phyloP scores from a whole-genome alignment of 2,329 filamentous ascomycete genomes.

The Arthrobotrys sinensis region DNA sequence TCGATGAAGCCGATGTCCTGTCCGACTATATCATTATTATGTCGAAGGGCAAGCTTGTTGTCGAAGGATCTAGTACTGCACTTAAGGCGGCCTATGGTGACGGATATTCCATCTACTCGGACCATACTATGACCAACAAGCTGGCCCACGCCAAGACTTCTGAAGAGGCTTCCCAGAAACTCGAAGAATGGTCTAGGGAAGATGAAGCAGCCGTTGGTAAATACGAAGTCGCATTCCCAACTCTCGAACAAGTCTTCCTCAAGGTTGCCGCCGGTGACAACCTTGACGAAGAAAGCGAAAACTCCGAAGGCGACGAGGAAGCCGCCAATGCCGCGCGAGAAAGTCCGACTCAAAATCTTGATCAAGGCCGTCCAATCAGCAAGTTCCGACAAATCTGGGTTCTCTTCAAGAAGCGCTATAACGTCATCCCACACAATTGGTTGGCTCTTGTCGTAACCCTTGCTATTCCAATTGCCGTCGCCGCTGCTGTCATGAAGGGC shows the following conservation, averaged over 20 bases:
- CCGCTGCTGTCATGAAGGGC: conserved; percentile 69
- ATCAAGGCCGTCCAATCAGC: conserved; percentile 79
- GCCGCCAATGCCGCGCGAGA: conserved; percentile 66
- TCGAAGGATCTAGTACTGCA: conserved; percentile 86
- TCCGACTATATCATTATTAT: conserved; percentile 91
- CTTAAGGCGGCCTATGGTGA: conserved; percentile 86
- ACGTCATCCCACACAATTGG: conserved; percentile 83
- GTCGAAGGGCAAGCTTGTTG: conserved; percentile 85
- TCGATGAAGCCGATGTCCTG: conserved; percentile 91
- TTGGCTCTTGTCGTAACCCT: conserved; percentile 82
- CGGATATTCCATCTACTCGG: conserved; percentile 85
- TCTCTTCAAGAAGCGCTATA: conserved; percentile 83
- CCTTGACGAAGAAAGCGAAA: conserved; percentile 50
- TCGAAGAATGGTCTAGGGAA: conserved; percentile 76
- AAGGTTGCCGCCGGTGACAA: conserved; percentile 74
- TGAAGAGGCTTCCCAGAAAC: conserved; percentile 78
- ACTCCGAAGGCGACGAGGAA: conserved; percentile 73
- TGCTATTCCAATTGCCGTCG: conserved; percentile 82
- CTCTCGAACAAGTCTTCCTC: conserved; percentile 93
- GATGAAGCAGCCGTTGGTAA: conserved; percentile 75
- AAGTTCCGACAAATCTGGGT: conserved; percentile 80
- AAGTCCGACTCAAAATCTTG: conserved; percentile 68
- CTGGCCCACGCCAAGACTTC: conserved; percentile 76
- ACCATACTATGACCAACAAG: conserved; percentile 71
- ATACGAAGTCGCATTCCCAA: conserved; percentile 89